A percentile compares a stretch with the other conserved stretches of the same genome.
Conservation (phyloP, 2,329 filamentous ascomycete species). For the Pyrenophora teres region DNA sequence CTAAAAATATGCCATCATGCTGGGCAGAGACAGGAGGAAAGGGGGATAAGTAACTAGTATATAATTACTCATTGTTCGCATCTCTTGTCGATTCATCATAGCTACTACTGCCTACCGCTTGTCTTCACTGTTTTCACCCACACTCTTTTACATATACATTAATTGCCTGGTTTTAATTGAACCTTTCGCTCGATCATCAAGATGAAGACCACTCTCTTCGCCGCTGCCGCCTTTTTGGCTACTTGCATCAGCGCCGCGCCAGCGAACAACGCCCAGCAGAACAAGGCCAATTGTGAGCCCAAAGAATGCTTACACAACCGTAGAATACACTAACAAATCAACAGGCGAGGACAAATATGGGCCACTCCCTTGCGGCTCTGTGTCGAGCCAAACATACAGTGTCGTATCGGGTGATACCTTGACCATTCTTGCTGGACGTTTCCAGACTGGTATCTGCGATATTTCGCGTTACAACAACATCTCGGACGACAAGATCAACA, state of each 20-base stretch:
- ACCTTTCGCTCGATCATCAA: neutral
- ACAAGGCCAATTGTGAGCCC: neutral
- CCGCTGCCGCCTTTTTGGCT: neutral
- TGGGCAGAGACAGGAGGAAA: too few relatives aligned
- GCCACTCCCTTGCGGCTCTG: neutral
- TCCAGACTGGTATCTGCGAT: slow-evolving; percentile 1
- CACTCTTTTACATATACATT: neutral
- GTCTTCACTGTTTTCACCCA: neutral
- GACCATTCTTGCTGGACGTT: neutral
- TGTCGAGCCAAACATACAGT: neutral
- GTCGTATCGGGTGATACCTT: neutral
- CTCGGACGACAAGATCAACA: neutral
- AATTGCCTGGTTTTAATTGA: neutral
- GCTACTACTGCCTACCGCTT: too few relatives aligned
- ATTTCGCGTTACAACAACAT: slow-evolving; percentile 1
- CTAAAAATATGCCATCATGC: too few relatives aligned
- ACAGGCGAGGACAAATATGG: neutral
- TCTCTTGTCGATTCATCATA: too few relatives aligned
- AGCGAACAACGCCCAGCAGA: too few relatives aligned
- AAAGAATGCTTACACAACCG: neutral
- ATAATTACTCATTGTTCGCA: too few relatives aligned
- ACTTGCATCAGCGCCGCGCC: neutral
- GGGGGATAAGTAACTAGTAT: too few relatives aligned
- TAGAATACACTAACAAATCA: neutral
- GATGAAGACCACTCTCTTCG: slow-evolving; percentile 2